Evolutionary conservation across 495 filamentous ascomycete species (phyloP), one percentile per base, ranked within the genome.

Genomic region (Penicillium lividum): DNA sequence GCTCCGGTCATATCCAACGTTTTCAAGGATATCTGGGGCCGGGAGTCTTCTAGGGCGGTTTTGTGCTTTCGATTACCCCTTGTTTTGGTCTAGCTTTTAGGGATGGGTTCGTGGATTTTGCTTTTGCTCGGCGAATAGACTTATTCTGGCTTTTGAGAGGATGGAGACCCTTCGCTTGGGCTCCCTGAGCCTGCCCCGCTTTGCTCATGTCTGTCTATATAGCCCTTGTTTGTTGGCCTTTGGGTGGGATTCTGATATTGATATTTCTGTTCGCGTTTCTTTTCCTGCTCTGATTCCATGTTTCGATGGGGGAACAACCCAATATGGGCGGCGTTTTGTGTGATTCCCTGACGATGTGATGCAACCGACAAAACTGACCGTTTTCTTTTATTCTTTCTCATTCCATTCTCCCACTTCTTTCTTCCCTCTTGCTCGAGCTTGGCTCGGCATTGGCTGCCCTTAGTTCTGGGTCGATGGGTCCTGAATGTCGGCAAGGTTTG

Each of bases 281-380:
- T 8, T 30, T 51, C 9, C 48, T 42, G 15, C 13, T 33, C 36
- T 31, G 16, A 51, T 45, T 36, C 30, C 54, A 50, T 31, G 57
- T 58, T 66, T 42, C 56, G 47, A 40, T 40, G 27, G 40, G 53
- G 43, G 22, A 48, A 46, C 36, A 51, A 55, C 16, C 22, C 48
- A 36, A 27, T 34, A 25, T 22, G 34, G 65, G 57, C 31, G 65
- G 65, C 66, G 66, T 66, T 63, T 54, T 59, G 58, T 64, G 54
- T 58, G 52, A 58, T 63, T 61, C 60, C 53, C 46, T 67, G 51
- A 68, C 63, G 66, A 68, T 66, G 63, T 66, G 54, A 68, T 59
- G 66, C 62, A 62, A 59, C 47, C 50, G 59, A 43, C 52, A 58
- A 52, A 51, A 33, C 40, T 60, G 38, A 22, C 33, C 28, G 29